Conservation (phyloP, 2,329 filamentous ascomycete genomes). For the Pestalotiopsis sp. region DNA sequence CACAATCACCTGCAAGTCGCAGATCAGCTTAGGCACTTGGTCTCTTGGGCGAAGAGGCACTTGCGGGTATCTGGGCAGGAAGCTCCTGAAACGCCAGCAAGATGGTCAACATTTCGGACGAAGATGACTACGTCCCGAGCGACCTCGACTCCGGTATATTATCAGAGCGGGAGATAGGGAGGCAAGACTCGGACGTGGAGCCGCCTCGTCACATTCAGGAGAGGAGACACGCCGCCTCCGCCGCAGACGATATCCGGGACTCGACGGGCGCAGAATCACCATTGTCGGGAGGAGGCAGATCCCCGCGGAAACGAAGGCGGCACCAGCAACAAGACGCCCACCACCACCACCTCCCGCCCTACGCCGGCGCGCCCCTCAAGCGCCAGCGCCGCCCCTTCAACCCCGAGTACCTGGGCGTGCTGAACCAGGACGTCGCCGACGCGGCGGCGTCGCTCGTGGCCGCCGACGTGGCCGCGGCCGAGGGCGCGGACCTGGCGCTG, state of each 20-base stretch:
- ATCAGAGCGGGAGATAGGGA: background rate
- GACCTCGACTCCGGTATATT: background rate
- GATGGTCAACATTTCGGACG: slow-evolving; percentile 2
- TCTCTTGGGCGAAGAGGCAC: background rate
- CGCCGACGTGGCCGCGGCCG: slow-evolving; percentile 31
- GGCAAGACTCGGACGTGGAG: background rate
- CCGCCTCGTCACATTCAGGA: background rate
- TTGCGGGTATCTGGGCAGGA: background rate
- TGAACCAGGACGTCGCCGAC: slow-evolving; percentile 63
- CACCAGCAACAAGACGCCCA: background rate
- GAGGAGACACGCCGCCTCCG: background rate
- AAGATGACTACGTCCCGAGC: slow-evolving; percentile 11
- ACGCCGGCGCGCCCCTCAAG: slow-evolving; percentile 42
- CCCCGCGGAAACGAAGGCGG: slow-evolving; percentile 9
- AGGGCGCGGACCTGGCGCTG: slow-evolving; percentile 12
- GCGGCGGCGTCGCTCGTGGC: slow-evolving; percentile 40
- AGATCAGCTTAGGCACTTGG: background rate
- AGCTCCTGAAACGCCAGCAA: background rate
- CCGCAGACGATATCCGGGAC: background rate
- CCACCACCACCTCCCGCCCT: slow-evolving; percentile 19
- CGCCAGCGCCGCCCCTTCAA: slow-evolving; percentile 47
- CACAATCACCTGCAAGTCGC: background rate
- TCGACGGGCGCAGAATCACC: background rate
- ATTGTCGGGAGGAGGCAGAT: background rate
- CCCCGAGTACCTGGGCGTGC: slow-evolving; percentile 48